Percentiles rank a stretch among this genome's conserved stretches.
Evolutionary conservation across 2,329 filamentous ascomycete genomes (phyloP).

Genomic region (Calonectria naviculata): DNA sequence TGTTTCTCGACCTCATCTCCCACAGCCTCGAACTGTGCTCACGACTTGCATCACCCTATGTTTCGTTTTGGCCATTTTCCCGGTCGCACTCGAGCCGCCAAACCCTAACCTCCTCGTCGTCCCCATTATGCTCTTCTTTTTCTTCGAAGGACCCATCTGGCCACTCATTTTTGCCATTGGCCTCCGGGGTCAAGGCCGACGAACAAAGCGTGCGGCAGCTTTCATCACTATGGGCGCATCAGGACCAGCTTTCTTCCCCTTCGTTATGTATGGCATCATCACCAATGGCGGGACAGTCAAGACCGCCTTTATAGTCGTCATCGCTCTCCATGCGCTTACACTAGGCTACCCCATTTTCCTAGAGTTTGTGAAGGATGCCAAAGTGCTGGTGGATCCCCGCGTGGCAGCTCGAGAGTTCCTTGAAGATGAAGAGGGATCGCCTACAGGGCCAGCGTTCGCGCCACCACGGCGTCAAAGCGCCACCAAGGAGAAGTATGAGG

Average conservation of each 20-base stretch:
- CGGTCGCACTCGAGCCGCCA: constrained; percentile 55
- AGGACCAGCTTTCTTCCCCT: constrained; percentile 80
- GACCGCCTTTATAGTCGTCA: constrained; percentile 72
- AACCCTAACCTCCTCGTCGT: constrained; percentile 63
- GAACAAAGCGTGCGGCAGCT: constrained; percentile 82
- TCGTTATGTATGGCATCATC: constrained; percentile 77
- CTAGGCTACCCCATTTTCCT: constrained; percentile 63
- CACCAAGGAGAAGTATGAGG: constrained; percentile 29
- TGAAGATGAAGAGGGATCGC: constrained; percentile 35
- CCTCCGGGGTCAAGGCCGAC: constrained; percentile 81
- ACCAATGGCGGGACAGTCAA: constrained; percentile 69
- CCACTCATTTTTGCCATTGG: constrained; percentile 85
- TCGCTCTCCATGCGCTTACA: constrained; percentile 60
- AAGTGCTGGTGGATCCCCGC: constrained; percentile 53
- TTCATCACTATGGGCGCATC: constrained; percentile 82
- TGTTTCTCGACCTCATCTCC: constrained; percentile 59
- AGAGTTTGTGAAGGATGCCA: constrained; percentile 57
- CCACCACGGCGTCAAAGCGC: constrained; percentile 27
- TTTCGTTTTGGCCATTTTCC: constrained; percentile 64
- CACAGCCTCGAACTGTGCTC: constrained; percentile 77
- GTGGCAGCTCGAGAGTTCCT: constrained; percentile 33
- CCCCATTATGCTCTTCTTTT: constrained; percentile 78
- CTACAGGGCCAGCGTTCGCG: constrained; percentile 26
- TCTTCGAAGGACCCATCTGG: constrained; percentile 86
- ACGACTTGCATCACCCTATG: constrained; percentile 70